Conservation (phyloP, 768 basidiomycete species). For the Tulasnella sp. region DNA sequence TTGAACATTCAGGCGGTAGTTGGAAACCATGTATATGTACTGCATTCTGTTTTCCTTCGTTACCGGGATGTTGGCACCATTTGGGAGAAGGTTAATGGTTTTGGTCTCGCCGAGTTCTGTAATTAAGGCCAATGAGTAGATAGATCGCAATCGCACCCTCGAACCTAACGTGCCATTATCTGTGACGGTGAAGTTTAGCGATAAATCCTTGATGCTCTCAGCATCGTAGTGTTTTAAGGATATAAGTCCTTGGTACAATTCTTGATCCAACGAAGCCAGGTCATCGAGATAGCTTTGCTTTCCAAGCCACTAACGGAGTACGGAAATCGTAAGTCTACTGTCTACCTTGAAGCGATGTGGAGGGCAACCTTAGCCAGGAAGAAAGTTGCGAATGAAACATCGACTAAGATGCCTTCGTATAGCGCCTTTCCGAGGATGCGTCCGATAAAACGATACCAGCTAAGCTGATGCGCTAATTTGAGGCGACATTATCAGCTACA, state of each 20-base stretch:
- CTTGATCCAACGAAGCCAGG: slow-evolving; percentile 83
- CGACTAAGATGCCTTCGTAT: slow-evolving; percentile 92
- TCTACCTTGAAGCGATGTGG: background rate
- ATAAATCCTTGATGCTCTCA: slow-evolving; percentile 80
- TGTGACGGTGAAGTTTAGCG: slow-evolving; percentile 84
- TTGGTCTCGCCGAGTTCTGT: slow-evolving; percentile 78
- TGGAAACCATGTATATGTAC: slow-evolving; percentile 86
- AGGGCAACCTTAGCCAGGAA: slow-evolving; percentile 75
- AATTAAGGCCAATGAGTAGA: background rate
- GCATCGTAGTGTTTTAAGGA: slow-evolving; percentile 83
- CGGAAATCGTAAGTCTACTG: background rate
- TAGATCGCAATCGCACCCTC: background rate
- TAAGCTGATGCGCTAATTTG: slow-evolving; percentile 69
- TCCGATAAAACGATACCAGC: slow-evolving; percentile 92
- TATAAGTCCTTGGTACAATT: slow-evolving; percentile 86
- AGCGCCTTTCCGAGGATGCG: slow-evolving; percentile 92
- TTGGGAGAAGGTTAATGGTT: slow-evolving; percentile 71
- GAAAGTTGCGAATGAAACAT: slow-evolving; percentile 93
- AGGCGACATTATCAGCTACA: slow-evolving; percentile 3
- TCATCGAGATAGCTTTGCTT: slow-evolving; percentile 91
- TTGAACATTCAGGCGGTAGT: slow-evolving; percentile 84
- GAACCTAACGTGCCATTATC: slow-evolving; percentile 61
- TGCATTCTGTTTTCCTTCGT: slow-evolving; percentile 84
- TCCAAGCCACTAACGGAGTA: slow-evolving; percentile 69
- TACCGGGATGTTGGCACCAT: slow-evolving; percentile 78